A percentile compares a stretch with the other conserved stretches of the same genome.
phyloP scores from a whole-genome alignment of 805 yeast species.

The Metschnikowia peoriensis region DNA sequence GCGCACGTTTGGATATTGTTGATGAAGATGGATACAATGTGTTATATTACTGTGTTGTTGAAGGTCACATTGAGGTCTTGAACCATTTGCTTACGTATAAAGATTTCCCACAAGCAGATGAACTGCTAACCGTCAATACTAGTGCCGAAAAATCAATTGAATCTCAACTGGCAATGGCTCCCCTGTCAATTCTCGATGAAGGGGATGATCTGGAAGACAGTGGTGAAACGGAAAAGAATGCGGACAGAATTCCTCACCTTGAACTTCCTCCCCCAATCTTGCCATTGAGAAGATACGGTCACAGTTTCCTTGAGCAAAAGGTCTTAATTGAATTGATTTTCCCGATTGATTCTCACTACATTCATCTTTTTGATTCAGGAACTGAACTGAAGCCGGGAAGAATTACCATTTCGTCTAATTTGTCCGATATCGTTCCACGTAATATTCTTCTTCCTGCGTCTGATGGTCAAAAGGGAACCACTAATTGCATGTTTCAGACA shows the following conservation, averaged over 20 bases:
- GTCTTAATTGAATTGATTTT: slow-evolving; percentile 77
- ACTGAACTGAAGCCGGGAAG: slow-evolving; percentile 66
- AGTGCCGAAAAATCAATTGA: not conserved
- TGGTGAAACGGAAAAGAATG: slow-evolving; percentile 33
- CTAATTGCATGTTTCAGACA: slow-evolving; percentile 77
- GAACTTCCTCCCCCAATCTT: slow-evolving; percentile 94
- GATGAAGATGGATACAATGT: slow-evolving; percentile 85
- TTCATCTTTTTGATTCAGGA: slow-evolving; percentile 43
- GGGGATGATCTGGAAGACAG: slow-evolving; percentile 40
- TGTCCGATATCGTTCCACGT: slow-evolving; percentile 83
- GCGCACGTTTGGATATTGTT: slow-evolving; percentile 64
- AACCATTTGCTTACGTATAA: slow-evolving; percentile 57
- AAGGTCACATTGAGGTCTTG: slow-evolving; percentile 83
- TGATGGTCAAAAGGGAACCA: slow-evolving; percentile 47
- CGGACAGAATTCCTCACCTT: slow-evolving; percentile 84
- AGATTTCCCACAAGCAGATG: slow-evolving; percentile 7
- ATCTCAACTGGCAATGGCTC: slow-evolving; percentile 1
- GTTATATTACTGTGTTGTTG: slow-evolving; percentile 87
- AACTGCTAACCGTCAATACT: not conserved
- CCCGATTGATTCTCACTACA: slow-evolving; percentile 46
- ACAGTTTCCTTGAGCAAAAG: slow-evolving; percentile 88
- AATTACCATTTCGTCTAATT: slow-evolving; percentile 73
- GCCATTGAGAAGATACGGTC: slow-evolving; percentile 92
- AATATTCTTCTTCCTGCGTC: slow-evolving; percentile 77
- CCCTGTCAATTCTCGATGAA: slow-evolving; percentile 28